Evolutionary conservation across 495 filamentous ascomycete genomes (phyloP), one percentile per base, ranked within the genome.

Genomic region (Cudoniella acicularis): DNA sequence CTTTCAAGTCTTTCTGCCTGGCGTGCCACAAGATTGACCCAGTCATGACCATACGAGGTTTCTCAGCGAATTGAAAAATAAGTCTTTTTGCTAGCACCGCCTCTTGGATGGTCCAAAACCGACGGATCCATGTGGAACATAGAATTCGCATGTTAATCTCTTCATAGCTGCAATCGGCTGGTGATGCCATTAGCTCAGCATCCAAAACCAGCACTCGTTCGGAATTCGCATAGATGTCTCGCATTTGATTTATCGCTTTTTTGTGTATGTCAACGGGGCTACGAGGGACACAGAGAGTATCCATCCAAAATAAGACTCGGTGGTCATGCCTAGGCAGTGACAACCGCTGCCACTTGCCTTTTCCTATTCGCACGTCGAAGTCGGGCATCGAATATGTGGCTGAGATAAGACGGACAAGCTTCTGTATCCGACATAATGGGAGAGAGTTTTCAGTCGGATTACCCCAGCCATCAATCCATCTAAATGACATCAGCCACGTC

Each of bases 91-190:
- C 59, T 8, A 73, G 55, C 13, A 54, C 46, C n/a, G 63, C 70
- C 61, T 73, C 69, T 61, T 72, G 70, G 2, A 66, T 48, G 18
- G 69, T 71, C 70, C 69, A 72, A 11, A 66, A 62, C 20, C 69
- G 57, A 9, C 57, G 60, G 6, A 62, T 60, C 69, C 69, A 71
- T 1, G n/a, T 41, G 4, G 62, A 66, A 26, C 24, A 36, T 25
- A 46, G 43, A 17, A 72, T 54, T 13, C 67, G 67, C 41, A 56
- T 56, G 45, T 40, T 57, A 22, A 64, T 26, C 46, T 73, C 67
- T 18, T 51, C 46, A 36, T 51, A 41, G 6, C n/a, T 27, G 0
- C 51, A 40, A 16, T 40, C 24, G 2, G 26, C 30, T 20, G 51
- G 43, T n/a, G 60, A 54, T 1, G 56, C 26, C 53, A 68, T 57